Percentiles rank a stretch among this genome's conserved stretches.
Conservation (phyloP, 2,329 filamentous ascomycete species). For the Exophiala calicioides region DNA sequence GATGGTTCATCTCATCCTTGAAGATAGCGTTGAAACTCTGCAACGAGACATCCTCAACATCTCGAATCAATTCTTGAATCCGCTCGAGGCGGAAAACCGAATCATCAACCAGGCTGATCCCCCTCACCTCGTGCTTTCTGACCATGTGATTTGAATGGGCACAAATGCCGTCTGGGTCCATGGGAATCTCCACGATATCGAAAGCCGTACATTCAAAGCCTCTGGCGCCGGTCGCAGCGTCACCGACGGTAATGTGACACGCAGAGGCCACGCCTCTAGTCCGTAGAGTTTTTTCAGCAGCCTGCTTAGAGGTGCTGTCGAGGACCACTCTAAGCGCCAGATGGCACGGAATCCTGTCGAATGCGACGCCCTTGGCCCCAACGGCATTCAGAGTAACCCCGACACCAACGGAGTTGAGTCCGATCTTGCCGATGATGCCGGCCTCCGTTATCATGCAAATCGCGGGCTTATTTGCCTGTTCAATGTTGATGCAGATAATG, state of each 20-base stretch:
- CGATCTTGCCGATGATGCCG: conserved; percentile 42
- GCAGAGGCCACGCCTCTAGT: conserved; percentile 51
- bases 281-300: conserved; percentile 52
- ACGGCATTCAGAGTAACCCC: conserved; percentile 59
- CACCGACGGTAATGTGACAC: conserved; percentile 56
- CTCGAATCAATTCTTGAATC: conserved; percentile 31
- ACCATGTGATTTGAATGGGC: conserved; percentile 50
- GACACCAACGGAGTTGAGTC: conserved; percentile 53
- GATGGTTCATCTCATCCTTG: not conserved
- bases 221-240: conserved; percentile 41
- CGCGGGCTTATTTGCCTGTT: conserved; percentile 43
- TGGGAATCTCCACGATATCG: conserved; percentile 27
- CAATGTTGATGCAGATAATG: conserved; percentile 51
- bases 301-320: conserved; percentile 45
- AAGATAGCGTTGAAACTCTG: not conserved
- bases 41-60: conserved; percentile 18
- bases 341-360: conserved; percentile 53
- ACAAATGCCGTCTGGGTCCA: conserved; percentile 41
- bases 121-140: conserved; percentile 13
- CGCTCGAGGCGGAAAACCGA: conserved; percentile 32
- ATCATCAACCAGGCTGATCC: conserved; percentile 9
- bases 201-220: conserved; percentile 50
- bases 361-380: conserved; percentile 49
- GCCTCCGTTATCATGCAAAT: conserved; percentile 57
- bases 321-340: conserved; percentile 54